Percentiles rank a stretch among this genome's conserved stretches.
These are phyloP conservation scores for Phytopythium kandeliae DNA, from an alignment of 352 stramenopile genomes.

Conservation along the genomic window DNA sequence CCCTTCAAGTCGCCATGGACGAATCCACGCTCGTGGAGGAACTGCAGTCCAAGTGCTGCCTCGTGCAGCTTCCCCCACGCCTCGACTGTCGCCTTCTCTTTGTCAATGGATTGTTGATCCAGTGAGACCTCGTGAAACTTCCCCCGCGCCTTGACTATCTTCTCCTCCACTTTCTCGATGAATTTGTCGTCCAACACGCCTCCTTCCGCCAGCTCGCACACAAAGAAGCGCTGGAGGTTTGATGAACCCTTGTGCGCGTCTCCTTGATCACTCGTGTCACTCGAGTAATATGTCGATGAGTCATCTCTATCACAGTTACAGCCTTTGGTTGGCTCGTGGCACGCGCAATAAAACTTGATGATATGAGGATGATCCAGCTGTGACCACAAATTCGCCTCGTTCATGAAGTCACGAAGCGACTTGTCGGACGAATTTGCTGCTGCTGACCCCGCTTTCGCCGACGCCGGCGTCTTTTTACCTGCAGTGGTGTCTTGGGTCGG, in stretches of 20 bases:
- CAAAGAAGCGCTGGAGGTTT: slow-evolving; percentile 1
- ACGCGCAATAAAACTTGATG: neutral
- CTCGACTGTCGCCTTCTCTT: neutral
- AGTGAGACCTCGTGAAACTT: slow-evolving; percentile 19
- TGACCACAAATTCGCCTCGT: slow-evolving; percentile 4
- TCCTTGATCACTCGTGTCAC: neutral
- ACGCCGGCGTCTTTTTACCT: no score
- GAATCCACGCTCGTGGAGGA: slow-evolving; percentile 14
- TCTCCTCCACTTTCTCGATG: neutral
- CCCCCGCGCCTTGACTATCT: slow-evolving; percentile 7
- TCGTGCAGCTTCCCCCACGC: slow-evolving; percentile 22
- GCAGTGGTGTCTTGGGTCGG: no score
- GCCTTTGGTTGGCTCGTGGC: neutral
- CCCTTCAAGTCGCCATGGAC: slow-evolving; percentile 14
- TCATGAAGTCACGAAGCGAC: neutral
- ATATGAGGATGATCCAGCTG: slow-evolving; percentile 3
- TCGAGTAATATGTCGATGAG: neutral
- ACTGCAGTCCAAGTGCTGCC: slow-evolving; percentile 16
- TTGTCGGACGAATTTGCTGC: neutral
- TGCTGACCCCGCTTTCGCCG: no score
- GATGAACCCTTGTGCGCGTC: neutral
- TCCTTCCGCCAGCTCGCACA: neutral
- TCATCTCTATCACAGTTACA: neutral
- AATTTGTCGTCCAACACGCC: neutral
- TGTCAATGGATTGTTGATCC: slow-evolving; percentile 17